Conservation (phyloP, 441 rosid genomes). For the Manihot esculenta region DNA sequence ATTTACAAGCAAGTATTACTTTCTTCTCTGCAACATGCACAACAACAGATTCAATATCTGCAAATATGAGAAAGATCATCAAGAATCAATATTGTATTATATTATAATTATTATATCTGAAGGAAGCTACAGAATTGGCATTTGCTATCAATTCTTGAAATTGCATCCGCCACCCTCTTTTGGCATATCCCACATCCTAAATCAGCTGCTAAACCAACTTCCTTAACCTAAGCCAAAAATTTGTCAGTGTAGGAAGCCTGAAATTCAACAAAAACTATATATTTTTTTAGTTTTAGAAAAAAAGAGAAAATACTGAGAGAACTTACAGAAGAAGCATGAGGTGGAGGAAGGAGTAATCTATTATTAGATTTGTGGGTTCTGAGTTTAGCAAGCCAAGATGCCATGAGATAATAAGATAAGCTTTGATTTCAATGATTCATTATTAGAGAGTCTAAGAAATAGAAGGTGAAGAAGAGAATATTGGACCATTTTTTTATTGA, state of each 20-base stretch:
- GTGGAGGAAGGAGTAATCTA: background rate
- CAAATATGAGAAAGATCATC: background rate
- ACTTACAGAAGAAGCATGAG: background rate
- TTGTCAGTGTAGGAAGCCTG: no score
- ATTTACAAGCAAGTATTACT: slow-evolving; percentile 22
- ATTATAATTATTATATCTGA: no score
- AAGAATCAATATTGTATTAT: background rate
- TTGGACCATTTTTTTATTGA: slow-evolving; percentile 17
- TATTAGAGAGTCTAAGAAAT: background rate
- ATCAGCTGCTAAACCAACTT: slow-evolving; percentile 31
- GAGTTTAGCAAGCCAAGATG: slow-evolving; percentile 18
- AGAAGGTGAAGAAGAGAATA: background rate
- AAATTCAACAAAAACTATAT: no score
- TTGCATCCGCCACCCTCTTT: slow-evolving; percentile 23
- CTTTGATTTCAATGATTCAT: background rate
- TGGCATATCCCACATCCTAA: slow-evolving; percentile 29
- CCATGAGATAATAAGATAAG: background rate
- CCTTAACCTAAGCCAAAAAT: slow-evolving; percentile 7
- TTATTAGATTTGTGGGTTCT: background rate
- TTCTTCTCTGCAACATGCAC: slow-evolving; percentile 28
- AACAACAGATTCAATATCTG: slow-evolving; percentile 32
- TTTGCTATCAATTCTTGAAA: slow-evolving; percentile 27
- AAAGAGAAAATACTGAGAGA: background rate
- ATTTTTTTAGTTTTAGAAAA: no score
- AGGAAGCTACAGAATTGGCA: no score